Percentiles rank a stretch among this genome's conserved stretches.
Conservation (phyloP, 768 basidiomycete genomes). For the Pleurotus djamor region DNA sequence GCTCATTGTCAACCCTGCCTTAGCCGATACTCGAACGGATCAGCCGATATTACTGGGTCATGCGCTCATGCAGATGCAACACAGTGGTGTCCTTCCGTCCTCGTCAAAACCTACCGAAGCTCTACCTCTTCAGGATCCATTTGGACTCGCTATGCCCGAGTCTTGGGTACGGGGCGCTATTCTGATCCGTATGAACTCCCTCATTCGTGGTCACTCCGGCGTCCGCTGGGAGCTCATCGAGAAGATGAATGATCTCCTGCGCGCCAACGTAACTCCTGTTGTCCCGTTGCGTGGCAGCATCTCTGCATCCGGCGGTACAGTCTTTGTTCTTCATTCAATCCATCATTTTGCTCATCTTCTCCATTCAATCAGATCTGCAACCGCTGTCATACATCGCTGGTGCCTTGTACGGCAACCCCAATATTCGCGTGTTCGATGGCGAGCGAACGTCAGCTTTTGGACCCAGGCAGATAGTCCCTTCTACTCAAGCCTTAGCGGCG, state of each 20-base stretch:
- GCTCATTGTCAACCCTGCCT: not conserved
- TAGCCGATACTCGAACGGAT: slow-evolving; percentile 75
- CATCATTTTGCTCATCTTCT: not conserved
- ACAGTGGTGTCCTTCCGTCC: slow-evolving; percentile 63
- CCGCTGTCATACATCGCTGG: slow-evolving; percentile 67
- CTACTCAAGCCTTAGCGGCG: slow-evolving; percentile 44
- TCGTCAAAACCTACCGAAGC: slow-evolving; percentile 40
- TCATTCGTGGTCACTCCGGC: slow-evolving; percentile 80
- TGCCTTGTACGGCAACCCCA: slow-evolving; percentile 62
- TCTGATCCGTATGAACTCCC: slow-evolving; percentile 76
- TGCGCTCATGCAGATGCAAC: slow-evolving; percentile 74
- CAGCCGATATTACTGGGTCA: slow-evolving; percentile 60
- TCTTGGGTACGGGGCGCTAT: slow-evolving; percentile 86
- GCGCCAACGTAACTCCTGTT: slow-evolving; percentile 63
- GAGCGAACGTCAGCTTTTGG: slow-evolving; percentile 37
- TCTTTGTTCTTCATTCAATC: slow-evolving; percentile 4
- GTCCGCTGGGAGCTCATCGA: slow-evolving; percentile 78
- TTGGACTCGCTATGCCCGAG: slow-evolving; percentile 76
- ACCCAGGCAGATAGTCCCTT: slow-evolving; percentile 48
- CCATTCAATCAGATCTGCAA: slow-evolving; percentile 22
- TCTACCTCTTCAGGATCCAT: slow-evolving; percentile 69
- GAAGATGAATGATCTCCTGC: slow-evolving; percentile 62
- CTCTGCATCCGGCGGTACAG: slow-evolving; percentile 71
- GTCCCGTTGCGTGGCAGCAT: slow-evolving; percentile 82
- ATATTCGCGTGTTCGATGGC: slow-evolving; percentile 63